Evolutionary conservation across 148 eudicot genomes (phyloP).

Genomic region (Amaranthus hypochondriacus): DNA sequence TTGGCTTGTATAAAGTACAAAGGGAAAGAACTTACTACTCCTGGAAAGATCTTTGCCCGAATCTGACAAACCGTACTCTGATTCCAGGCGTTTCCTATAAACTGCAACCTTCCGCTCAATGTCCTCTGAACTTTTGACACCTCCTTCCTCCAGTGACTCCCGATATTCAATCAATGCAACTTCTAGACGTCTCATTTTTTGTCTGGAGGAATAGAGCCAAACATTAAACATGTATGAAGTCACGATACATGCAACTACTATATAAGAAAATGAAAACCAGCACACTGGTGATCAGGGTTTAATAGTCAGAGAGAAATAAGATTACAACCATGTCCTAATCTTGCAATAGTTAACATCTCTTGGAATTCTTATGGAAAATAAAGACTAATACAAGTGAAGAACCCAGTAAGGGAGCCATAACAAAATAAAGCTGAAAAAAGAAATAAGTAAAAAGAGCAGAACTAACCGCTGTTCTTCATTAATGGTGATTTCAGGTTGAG

Average conservation of each 20-base stretch:
- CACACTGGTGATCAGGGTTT: background rate
- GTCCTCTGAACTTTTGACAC: conserved; percentile 64
- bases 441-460: background rate
- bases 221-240: conserved; percentile 9
- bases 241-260: background rate
- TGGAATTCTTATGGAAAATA: background rate
- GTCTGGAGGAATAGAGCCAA: conserved; percentile 40
- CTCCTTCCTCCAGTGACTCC: conserved; percentile 80
- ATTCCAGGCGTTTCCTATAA: conserved; percentile 51
- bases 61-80: conserved; percentile 65
- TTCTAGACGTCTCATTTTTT: conserved; percentile 83
- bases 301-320: background rate
- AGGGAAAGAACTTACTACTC: conserved; percentile 52
- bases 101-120: conserved; percentile 71
- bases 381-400: background rate
- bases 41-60: conserved; percentile 40
- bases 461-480: conserved; percentile 79
- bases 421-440: background rate
- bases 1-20: background rate
- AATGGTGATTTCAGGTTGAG: conserved; percentile 56
- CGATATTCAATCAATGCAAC: conserved; percentile 93
- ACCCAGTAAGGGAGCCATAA: background rate
- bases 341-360: background rate
- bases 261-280: background rate
- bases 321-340: background rate